Evolutionary conservation across 768 basidiomycete species (phyloP), one percentile per base, ranked within the genome.

Genomic region (Brasilioporus rufonigricans): DNA sequence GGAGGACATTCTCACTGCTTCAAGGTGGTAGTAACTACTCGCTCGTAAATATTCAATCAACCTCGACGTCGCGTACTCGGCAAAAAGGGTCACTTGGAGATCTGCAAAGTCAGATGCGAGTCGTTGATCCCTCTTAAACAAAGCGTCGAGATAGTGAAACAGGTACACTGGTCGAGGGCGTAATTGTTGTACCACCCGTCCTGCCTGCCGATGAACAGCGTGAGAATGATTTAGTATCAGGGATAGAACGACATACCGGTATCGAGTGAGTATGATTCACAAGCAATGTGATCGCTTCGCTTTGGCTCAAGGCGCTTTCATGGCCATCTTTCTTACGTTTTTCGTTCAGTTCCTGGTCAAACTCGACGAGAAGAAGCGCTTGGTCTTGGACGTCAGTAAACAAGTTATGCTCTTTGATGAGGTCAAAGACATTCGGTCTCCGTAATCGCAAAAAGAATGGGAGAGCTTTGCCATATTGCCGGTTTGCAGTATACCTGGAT

Each of bases 201-300:
- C 80, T 38, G 93, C 87, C 96, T 98, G 62, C 50, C 16, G 16
- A 56, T 5, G 4, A 38, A 23, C 1, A 36, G 23, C 11, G 16
- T 62, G 26, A 52, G 52, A n/a, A 31, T 7, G n/a, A n/a, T 7
- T 36, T 7, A 36, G 10, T 0, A 12, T 12, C 14, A 27, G 6
- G 23, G 21, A 51, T 13, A 18, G 38, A 32, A 36, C 27, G 21
- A 76, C 85, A 58, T 53, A 94, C 96, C 5, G 95, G 93, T 65
- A 99, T 98, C 14, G 96, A 96, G 66, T 98, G 91, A 1, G 91
- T 90, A 65, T 98, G 93, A 59, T 98, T 87, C 16, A 98, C 94
- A 26, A 99, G 79, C 50, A 99, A 65, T 29, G 80, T 80, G 56
- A 98, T 93, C 0, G 94, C 94, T 35, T 87, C 82, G 33, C 92